Evolutionary conservation across 2,329 filamentous ascomycete genomes (phyloP).

Genomic region (Fusarium staphyleae): DNA sequence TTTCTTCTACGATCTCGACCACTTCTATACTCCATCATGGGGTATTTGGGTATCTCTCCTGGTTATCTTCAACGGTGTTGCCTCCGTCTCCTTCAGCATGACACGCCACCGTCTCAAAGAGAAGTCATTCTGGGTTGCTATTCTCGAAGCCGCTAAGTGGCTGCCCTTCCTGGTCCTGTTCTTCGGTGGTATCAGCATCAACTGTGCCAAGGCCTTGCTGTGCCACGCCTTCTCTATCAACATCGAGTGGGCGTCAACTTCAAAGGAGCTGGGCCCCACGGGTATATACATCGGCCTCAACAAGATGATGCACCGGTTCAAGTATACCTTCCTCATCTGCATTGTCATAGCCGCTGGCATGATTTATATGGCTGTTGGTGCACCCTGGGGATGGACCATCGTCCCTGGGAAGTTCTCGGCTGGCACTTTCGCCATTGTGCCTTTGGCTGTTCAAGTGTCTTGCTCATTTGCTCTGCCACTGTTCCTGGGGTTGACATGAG

Average conservation of each 20-base stretch:
- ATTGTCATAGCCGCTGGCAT: slow-evolving; percentile 35
- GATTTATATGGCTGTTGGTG: slow-evolving; percentile 40
- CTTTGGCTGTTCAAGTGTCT: slow-evolving; percentile 37
- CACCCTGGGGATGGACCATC: slow-evolving; percentile 40
- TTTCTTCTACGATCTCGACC: slow-evolving; percentile 70
- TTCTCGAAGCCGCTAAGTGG: slow-evolving; percentile 40
- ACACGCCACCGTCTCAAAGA: slow-evolving; percentile 40
- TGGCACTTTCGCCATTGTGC: slow-evolving; percentile 39
- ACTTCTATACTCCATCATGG: slow-evolving; percentile 73
- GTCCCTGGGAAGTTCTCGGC: slow-evolving; percentile 35
- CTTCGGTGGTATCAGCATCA: slow-evolving; percentile 43
- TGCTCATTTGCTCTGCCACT: slow-evolving; percentile 37
- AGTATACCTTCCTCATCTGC: slow-evolving; percentile 46
- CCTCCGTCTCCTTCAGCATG: slow-evolving; percentile 37
- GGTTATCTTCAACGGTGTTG: slow-evolving; percentile 38
- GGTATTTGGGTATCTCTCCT: slow-evolving; percentile 62
- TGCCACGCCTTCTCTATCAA: slow-evolving; percentile 40
- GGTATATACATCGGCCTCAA: slow-evolving; percentile 46
- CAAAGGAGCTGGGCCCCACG: slow-evolving; percentile 40
- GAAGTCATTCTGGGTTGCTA: slow-evolving; percentile 38
- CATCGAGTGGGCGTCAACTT: slow-evolving; percentile 43
- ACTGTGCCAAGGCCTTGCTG: slow-evolving; percentile 40
- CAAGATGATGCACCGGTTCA: slow-evolving; percentile 55
- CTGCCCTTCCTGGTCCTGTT: slow-evolving; percentile 41
- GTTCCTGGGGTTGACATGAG: slow-evolving; percentile 37